Conservation (phyloP, 2,329 filamentous ascomycete genomes). For the Cladophialophora exuberans region DNA sequence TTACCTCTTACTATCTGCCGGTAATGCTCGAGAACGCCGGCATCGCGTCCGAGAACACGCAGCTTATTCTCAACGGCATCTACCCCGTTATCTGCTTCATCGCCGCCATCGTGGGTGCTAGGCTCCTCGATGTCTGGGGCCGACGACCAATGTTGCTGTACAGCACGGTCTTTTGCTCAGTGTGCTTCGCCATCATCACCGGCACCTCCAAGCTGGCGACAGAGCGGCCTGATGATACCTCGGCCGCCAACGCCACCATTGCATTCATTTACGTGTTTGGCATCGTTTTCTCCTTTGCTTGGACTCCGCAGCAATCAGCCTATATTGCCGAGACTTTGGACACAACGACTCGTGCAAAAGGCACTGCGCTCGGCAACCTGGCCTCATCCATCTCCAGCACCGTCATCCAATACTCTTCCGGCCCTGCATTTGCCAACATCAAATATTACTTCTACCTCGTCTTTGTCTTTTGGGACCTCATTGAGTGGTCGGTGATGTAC, state of each 20-base stretch:
- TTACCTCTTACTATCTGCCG: slow-evolving; percentile 44
- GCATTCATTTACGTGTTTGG: slow-evolving; percentile 60
- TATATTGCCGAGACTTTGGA: slow-evolving; percentile 58
- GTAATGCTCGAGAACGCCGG: slow-evolving; percentile 50
- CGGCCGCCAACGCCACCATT: slow-evolving; percentile 45
- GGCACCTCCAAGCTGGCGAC: slow-evolving; percentile 40
- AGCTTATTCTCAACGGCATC: slow-evolving; percentile 47
- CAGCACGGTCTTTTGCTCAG: slow-evolving; percentile 39
- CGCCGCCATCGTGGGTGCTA: slow-evolving; percentile 48
- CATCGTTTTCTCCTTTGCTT: slow-evolving; percentile 54
- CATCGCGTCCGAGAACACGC: slow-evolving; percentile 46
- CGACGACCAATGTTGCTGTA: slow-evolving; percentile 42
- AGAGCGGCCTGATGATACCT: slow-evolving; percentile 17
- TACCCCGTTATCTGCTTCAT: slow-evolving; percentile 49
- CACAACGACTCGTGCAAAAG: slow-evolving; percentile 58
- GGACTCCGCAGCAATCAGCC: slow-evolving; percentile 47
- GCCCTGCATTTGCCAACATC: slow-evolving; percentile 15
- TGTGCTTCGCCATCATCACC: slow-evolving; percentile 55
- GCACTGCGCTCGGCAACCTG: slow-evolving; percentile 51
- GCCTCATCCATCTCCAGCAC: slow-evolving; percentile 49
- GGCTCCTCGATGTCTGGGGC: slow-evolving; percentile 51
- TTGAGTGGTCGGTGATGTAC: slow-evolving; percentile 27
- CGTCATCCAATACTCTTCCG: slow-evolving; percentile 45
- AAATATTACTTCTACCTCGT: slow-evolving; percentile 42
- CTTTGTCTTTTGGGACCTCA: slow-evolving; percentile 41